phyloP scores from a whole-genome alignment of 2,329 filamentous ascomycete species.

The Elsinoe fawcettii region DNA sequence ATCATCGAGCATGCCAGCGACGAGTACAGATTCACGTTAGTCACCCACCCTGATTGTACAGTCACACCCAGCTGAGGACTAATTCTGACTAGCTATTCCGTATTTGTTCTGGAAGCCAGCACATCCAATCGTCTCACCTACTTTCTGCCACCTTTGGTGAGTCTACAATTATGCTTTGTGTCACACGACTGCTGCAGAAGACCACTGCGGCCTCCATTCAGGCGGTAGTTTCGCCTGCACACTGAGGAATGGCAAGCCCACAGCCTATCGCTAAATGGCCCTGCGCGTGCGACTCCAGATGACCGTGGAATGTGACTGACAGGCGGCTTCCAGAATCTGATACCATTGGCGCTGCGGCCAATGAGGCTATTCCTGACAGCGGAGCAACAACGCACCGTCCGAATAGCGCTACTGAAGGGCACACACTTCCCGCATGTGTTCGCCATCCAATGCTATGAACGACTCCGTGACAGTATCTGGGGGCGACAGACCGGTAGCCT shows the following conservation, averaged over 20 bases:
- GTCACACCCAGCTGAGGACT: slow-evolving; percentile 17
- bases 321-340: slow-evolving; percentile 51
- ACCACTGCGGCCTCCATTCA: not conserved
- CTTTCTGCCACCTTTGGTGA: slow-evolving; percentile 41
- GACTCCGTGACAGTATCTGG: slow-evolving; percentile 16
- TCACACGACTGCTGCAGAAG: slow-evolving; percentile 1
- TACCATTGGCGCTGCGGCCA: slow-evolving; percentile 66
- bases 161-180: slow-evolving; percentile 20
- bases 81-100: slow-evolving; percentile 37
- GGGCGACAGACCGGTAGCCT: not conserved
- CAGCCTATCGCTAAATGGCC: not conserved
- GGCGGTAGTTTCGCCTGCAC: slow-evolving; percentile 14
- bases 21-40: slow-evolving; percentile 71
- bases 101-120: slow-evolving; percentile 47
- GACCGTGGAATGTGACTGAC: slow-evolving; percentile 7
- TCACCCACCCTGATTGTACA: slow-evolving; percentile 50
- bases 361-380: slow-evolving; percentile 60
- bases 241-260: not conserved
- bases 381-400: slow-evolving; percentile 53
- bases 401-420: slow-evolving; percentile 51
- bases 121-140: slow-evolving; percentile 43
- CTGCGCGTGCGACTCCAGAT: not conserved
- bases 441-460: slow-evolving; percentile 62
- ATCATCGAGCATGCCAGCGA: slow-evolving; percentile 57
- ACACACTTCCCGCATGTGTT: slow-evolving; percentile 61